phyloP scores from a whole-genome alignment of 225 moss, liverwort and hornwort species.

The Polytrichum formosum region DNA sequence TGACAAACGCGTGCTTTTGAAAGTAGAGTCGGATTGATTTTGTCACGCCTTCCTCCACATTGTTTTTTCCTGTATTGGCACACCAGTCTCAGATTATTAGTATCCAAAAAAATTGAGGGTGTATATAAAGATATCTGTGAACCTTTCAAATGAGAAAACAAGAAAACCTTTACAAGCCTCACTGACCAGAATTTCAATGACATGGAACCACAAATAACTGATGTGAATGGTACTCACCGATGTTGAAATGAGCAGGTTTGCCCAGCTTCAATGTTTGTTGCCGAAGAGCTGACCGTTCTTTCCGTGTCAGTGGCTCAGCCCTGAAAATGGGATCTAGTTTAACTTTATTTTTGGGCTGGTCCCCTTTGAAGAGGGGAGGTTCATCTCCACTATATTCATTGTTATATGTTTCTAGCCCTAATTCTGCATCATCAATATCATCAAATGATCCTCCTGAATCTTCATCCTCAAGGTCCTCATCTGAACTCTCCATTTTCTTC shows the following conservation, averaged over 20 bases:
- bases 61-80: constrained; percentile 65
- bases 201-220: no score
- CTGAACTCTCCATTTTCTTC: constrained; percentile 32
- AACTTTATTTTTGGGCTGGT: constrained; percentile 22
- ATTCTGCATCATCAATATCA: constrained; percentile 38
- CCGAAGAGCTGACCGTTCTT: constrained; percentile 69
- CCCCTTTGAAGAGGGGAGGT: constrained; percentile 6
- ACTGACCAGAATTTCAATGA: no score
- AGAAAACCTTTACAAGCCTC: no score
- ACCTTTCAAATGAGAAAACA: no score
- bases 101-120: background rate
- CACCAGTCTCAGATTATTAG: constrained; percentile 11
- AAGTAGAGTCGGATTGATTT: constrained; percentile 85
- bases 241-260: constrained; percentile 70
- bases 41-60: constrained; percentile 79
- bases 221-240: constrained; percentile 44
- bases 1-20: constrained; percentile 71
- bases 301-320: constrained; percentile 72
- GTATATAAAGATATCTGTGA: background rate
- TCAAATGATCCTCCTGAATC: constrained; percentile 23
- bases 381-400: constrained; percentile 15
- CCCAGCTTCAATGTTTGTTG: constrained; percentile 75
- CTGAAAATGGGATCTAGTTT: constrained; percentile 62
- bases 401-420: constrained; percentile 20
- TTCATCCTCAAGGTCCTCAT: constrained; percentile 6